A percentile compares a stretch with the other conserved stretches of the same genome.
Conservation (phyloP, 345 rosid genomes). For the Brassica juncea region DNA sequence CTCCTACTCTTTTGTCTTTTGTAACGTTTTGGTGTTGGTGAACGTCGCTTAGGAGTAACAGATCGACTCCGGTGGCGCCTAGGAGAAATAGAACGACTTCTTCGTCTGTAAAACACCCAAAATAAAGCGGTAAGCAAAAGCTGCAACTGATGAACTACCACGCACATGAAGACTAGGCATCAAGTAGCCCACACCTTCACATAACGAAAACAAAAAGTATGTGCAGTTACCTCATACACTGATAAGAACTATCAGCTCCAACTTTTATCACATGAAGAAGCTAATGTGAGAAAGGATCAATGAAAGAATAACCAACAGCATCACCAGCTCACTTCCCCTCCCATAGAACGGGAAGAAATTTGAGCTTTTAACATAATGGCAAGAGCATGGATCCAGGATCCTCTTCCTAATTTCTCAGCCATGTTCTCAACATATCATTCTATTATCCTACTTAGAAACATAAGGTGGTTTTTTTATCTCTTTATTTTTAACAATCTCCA, state of each 20-base stretch:
- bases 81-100: conserved; percentile 83
- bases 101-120: conserved; percentile 63
- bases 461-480: background rate
- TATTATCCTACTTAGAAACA: conserved; percentile 12
- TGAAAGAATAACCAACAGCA: conserved; percentile 71
- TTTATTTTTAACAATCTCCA: background rate
- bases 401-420: conserved; percentile 41
- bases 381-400: conserved; percentile 44
- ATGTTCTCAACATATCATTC: conserved; percentile 20
- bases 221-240: conserved; percentile 93
- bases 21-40: conserved; percentile 69
- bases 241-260: conserved; percentile 86
- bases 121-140: conserved; percentile 48
- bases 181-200: conserved; percentile 46
- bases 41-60: conserved; percentile 73
- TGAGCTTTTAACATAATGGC: conserved; percentile 43
- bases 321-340: conserved; percentile 84
- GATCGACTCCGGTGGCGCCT: conserved; percentile 65
- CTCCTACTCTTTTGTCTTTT: conserved; percentile 83
- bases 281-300: conserved; percentile 80
- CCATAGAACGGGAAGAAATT: conserved; percentile 50
- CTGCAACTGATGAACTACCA: conserved; percentile 30
- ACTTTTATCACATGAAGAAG: conserved; percentile 92
- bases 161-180: conserved; percentile 36
- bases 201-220: conserved; percentile 50